These are phyloP conservation scores for Aphanomyces stellatus DNA, from an alignment of 352 stramenopile species.

Conservation along the genomic window DNA sequence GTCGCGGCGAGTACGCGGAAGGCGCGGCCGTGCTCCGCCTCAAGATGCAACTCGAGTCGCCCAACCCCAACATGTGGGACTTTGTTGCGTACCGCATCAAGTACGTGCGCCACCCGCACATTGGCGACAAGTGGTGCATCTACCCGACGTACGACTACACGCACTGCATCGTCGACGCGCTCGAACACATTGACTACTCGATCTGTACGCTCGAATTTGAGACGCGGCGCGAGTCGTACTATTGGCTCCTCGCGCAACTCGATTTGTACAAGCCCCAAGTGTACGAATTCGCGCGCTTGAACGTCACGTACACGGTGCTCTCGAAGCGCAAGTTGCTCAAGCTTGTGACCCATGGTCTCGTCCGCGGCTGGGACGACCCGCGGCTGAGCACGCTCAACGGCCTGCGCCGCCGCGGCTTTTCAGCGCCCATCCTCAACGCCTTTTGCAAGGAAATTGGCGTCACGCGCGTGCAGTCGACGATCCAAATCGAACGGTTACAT, in stretches of 20 bases:
- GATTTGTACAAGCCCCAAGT: constrained; percentile 97
- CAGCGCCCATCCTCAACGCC: constrained; percentile 74
- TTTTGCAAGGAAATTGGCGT: constrained; percentile 81
- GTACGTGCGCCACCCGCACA: constrained; percentile 95
- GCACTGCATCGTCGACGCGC: constrained; percentile 96
- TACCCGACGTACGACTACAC: constrained; percentile 99
- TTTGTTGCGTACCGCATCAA: constrained; percentile 98
- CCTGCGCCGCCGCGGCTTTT: constrained; percentile 76
- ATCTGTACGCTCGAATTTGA: constrained; percentile 99
- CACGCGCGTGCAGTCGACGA: constrained; percentile 77
- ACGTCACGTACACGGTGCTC: constrained; percentile 97
- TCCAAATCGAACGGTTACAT: constrained; percentile 75
- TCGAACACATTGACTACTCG: constrained; percentile 99
- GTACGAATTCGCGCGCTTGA: constrained; percentile 95
- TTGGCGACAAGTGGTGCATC: constrained; percentile 97
- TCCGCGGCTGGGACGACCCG: constrained; percentile 92
- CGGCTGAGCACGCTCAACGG: constrained; percentile 98
- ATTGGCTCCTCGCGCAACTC: constrained; percentile 96
- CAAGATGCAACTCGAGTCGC: constrained; percentile 97
- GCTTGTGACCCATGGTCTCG: constrained; percentile 90
- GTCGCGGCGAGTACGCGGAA: constrained; percentile 82
- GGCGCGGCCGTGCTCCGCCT: constrained; percentile 91
- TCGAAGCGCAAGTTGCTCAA: constrained; percentile 98
- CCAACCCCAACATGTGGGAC: constrained; percentile 99
- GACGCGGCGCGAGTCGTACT: constrained; percentile 97